Percentiles rank a stretch among this genome's conserved stretches.
These are phyloP conservation scores for Apiotrichum porosum DNA, from an alignment of 1,284 basidiomycete species.

Conservation along the genomic window DNA sequence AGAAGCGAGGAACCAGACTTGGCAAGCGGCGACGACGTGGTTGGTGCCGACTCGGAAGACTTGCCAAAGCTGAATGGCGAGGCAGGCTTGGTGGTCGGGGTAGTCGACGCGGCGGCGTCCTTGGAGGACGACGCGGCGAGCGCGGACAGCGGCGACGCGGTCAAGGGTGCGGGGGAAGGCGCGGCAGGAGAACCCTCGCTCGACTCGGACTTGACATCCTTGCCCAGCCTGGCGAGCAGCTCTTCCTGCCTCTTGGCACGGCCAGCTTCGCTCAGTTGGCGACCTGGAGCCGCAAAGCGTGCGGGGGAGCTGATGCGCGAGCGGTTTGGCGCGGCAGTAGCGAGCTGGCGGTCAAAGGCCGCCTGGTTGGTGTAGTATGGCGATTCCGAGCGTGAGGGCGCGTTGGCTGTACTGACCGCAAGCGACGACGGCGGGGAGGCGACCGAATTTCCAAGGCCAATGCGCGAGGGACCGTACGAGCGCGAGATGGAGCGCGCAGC, in stretches of 20 bases:
- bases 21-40: not conserved
- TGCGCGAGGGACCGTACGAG: not conserved
- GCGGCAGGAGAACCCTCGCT: not conserved
- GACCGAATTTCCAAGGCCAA: constrained; percentile 2
- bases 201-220: not conserved
- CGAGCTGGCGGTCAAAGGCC: constrained; percentile 6
- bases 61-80: not conserved
- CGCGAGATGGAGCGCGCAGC: constrained; percentile 2
- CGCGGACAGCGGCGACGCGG: not conserved
- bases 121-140: not conserved
- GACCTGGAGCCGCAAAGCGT: not conserved
- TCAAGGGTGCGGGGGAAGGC: not conserved
- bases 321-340: constrained; percentile 1
- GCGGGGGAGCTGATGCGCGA: constrained; percentile 7
- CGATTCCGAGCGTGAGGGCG: constrained; percentile 1
- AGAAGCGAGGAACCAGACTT: constrained; percentile 3
- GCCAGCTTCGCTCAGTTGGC: constrained; percentile 12
- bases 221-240: constrained; percentile 14
- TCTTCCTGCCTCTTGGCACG: constrained; percentile 16
- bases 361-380: constrained; percentile 8
- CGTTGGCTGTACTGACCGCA: not conserved
- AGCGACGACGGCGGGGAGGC: not conserved
- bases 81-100: too few relatives aligned
- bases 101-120: not conserved
- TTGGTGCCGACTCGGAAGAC: not conserved